phyloP scores from a whole-genome alignment of 2,329 filamentous ascomycete species.

The Claviceps sp. region DNA sequence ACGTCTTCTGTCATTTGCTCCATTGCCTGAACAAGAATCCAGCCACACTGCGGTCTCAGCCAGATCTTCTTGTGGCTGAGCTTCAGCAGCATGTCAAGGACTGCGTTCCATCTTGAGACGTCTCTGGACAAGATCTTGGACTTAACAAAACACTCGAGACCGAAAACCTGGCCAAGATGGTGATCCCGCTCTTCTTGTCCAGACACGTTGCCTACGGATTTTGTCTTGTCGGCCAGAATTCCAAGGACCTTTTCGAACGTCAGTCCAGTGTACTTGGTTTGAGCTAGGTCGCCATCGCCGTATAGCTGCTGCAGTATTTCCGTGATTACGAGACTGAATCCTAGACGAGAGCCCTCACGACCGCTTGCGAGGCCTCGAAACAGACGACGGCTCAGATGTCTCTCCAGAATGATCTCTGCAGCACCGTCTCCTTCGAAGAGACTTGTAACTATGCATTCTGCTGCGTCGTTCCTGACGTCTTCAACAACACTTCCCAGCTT shows the following conservation, averaged over 20 bases:
- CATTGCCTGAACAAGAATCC: conserved; percentile 63
- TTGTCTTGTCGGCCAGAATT: conserved; percentile 42
- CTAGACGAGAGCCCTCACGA: conserved; percentile 74
- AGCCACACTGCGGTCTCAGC: conserved; percentile 79
- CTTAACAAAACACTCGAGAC: conserved; percentile 72
- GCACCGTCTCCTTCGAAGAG: conserved; percentile 37
- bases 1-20: conserved; percentile 45
- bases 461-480: conserved; percentile 42
- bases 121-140: conserved; percentile 57
- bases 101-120: conserved; percentile 44
- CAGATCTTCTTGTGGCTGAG: conserved; percentile 73
- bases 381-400: conserved; percentile 53
- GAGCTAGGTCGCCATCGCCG: conserved; percentile 30
- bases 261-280: conserved; percentile 35
- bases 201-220: conserved; percentile 37
- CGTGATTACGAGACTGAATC: conserved; percentile 79
- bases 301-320: conserved; percentile 66
- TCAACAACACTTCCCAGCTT: conserved; percentile 46
- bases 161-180: conserved; percentile 75
- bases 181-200: conserved; percentile 75
- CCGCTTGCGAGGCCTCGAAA: conserved; percentile 83
- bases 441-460: conserved; percentile 42
- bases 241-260: conserved; percentile 42
- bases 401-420: conserved; percentile 37
- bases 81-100: conserved; percentile 61